Evolutionary conservation across 352 stramenopile genomes (phyloP).

Genomic region (Phytopythium mirpurense): DNA sequence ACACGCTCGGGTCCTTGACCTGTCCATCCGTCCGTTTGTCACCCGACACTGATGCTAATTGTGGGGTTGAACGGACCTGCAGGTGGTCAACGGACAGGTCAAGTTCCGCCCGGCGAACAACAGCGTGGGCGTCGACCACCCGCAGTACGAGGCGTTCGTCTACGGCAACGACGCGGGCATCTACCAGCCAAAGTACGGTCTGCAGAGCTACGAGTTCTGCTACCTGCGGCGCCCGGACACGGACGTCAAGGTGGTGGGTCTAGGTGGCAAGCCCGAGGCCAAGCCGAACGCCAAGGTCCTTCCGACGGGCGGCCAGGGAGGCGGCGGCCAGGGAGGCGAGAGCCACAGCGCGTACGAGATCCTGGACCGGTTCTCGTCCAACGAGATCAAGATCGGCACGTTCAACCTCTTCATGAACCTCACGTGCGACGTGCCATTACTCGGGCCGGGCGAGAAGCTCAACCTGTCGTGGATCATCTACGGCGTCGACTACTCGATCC

Average conservation of each 20-base stretch:
- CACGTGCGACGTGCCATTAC: conserved; percentile 37
- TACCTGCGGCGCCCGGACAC: conserved; percentile 39
- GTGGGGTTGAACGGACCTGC: background rate
- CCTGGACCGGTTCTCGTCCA: conserved; percentile 42
- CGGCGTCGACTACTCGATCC: conserved; percentile 37
- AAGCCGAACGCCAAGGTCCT: conserved; percentile 17
- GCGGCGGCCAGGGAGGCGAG: too few species aligned
- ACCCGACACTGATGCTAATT: too few species aligned
- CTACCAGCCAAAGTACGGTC: conserved; percentile 56
- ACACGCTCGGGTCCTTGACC: too few species aligned
- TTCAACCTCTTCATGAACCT: conserved; percentile 66
- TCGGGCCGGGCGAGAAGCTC: conserved; percentile 35
- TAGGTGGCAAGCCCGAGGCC: conserved; percentile 14
- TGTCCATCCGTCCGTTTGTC: too few species aligned
- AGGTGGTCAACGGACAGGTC: conserved; percentile 42
- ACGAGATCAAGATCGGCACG: conserved; percentile 46
- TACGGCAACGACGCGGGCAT: conserved; percentile 54
- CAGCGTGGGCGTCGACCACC: conserved; percentile 14
- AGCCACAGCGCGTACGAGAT: conserved; percentile 32
- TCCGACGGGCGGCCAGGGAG: background rate
- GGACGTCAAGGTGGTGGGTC: conserved; percentile 21
- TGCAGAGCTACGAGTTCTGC: conserved; percentile 55
- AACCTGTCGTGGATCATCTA: conserved; percentile 57
- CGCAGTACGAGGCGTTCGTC: conserved; percentile 29
- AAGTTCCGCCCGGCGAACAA: conserved; percentile 51